Evolutionary conservation across 805 yeast species (phyloP), one percentile per base, ranked within the genome.

Genomic region (Soucietia sequanensis): DNA sequence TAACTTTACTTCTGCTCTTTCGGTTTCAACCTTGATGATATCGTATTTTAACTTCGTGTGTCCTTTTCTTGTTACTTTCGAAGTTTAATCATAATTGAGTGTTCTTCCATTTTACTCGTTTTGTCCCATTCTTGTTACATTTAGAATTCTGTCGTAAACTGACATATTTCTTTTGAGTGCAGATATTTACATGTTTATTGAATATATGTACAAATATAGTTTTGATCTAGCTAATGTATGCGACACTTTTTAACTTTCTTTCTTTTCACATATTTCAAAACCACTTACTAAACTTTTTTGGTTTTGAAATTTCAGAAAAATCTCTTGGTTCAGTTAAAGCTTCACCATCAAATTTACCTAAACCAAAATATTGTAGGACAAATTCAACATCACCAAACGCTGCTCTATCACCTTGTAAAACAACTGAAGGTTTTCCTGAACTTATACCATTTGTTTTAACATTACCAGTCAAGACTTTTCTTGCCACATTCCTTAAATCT

Each of bases 321-420:
- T 44, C 47, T 38, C 55, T 41, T 14, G 54, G 55, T 34, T 46
- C 47, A 18, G 41, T 31, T n/a, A 48, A 25, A 9, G 41, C 38
- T 12, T 48, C 50, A 2, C 53, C 59, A 9, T 39, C 38, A 34
- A 45, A 56, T 33, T 51, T 54, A 3, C 95, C 95, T 41, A 90
- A 66, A 0, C 96, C 97, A 51, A 81, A 86, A 38, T 75, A 70
- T 38, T 69, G 70, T 42, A 87, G 64, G 16, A 81, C 78, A 9
- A 62, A 74, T 16, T 76, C 76, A 13, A 91, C 80, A 56, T 93
- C 96, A 9, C 97, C 97, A 60, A 90, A 88, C 9, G 77, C 64
- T 27, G 80, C 89, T 51, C 95, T 75, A 34, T 84, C 80, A 35
- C 98, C 98, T 68, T 88, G 95, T 70, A 88, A 77, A 6, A 89